These are phyloP conservation scores for Marasmius sp. DNA, from an alignment of 1,284 basidiomycete species.

Conservation along the genomic window DNA sequence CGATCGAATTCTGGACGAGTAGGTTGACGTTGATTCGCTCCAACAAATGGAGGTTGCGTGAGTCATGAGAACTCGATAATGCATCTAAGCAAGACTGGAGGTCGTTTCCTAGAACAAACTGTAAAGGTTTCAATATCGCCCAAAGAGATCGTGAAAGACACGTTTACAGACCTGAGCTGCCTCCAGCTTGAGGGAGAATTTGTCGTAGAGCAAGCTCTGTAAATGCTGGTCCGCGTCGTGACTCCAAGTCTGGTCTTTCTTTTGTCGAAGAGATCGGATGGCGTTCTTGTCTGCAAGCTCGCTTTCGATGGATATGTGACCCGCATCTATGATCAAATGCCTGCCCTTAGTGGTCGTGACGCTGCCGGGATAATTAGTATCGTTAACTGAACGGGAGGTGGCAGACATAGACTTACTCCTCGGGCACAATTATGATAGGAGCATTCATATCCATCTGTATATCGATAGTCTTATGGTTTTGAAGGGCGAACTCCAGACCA, in stretches of 20 bases:
- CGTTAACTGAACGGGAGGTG: conserved; percentile 2
- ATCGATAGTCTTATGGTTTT: conserved; percentile 94
- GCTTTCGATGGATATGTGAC: conserved; percentile 93
- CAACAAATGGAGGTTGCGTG: conserved; percentile 72
- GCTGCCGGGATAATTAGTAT: conserved; percentile 35
- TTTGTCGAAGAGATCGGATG: conserved; percentile 80
- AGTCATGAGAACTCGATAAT: conserved; percentile 57
- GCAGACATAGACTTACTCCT: conserved; percentile 61
- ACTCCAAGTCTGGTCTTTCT: conserved; percentile 84
- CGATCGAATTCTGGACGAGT: conserved; percentile 91
- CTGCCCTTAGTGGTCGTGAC: conserved; percentile 79
- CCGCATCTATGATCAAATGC: conserved; percentile 94
- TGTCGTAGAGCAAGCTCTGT: conserved; percentile 97
- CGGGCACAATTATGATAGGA: conserved; percentile 96
- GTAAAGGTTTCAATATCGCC: conserved; percentile 8
- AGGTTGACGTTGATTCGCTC: conserved; percentile 94
- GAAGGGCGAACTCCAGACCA: conserved; percentile 91
- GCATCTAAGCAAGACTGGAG: conserved; percentile 82
- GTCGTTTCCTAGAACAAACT: conserved; percentile 92
- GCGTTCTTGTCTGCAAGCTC: conserved; percentile 86
- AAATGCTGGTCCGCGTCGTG: conserved; percentile 89
- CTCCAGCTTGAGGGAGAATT: conserved; percentile 81
- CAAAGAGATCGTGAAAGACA: conserved; percentile 4
- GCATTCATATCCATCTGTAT: conserved; percentile 96
- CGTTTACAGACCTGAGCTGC: conserved; percentile 75